phyloP scores from a whole-genome alignment of 2,329 filamentous ascomycete genomes.

The Nemania sp. region DNA sequence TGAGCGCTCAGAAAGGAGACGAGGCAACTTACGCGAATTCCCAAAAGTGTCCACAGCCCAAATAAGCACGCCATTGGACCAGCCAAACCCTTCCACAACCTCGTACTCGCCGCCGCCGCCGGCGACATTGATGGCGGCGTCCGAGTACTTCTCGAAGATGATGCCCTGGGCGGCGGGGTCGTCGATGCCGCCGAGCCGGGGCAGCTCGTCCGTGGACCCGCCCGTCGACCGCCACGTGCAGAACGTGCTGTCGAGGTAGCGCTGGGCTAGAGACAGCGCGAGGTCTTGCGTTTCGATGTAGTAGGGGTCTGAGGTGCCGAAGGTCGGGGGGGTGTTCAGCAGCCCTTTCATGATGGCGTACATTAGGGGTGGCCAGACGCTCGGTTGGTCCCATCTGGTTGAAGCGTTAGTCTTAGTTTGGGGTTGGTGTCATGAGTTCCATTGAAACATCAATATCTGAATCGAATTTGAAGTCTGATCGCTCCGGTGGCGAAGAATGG shows the following conservation, averaged over 20 bases:
- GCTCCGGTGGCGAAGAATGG: no score
- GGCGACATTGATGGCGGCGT: slow-evolving; percentile 61
- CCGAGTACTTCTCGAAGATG: slow-evolving; percentile 73
- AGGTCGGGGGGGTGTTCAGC: slow-evolving; percentile 60
- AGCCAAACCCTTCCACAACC: slow-evolving; percentile 71
- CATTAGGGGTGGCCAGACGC: slow-evolving; percentile 70
- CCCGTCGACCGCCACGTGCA: slow-evolving; percentile 72
- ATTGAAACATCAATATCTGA: neutral
- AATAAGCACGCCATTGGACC: slow-evolving; percentile 70
- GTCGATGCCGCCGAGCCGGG: slow-evolving; percentile 52
- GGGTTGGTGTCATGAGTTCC: neutral
- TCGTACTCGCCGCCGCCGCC: slow-evolving; percentile 70
- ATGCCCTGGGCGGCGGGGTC: slow-evolving; percentile 51
- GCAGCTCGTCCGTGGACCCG: slow-evolving; percentile 58
- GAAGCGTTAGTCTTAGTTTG: slow-evolving; percentile 5
- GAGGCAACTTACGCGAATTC: slow-evolving; percentile 40
- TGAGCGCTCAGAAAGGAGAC: slow-evolving; percentile 1
- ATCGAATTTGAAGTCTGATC: neutral
- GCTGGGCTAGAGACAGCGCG: slow-evolving; percentile 62
- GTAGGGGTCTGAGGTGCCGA: slow-evolving; percentile 55
- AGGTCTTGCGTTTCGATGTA: slow-evolving; percentile 58
- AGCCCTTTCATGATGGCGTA: slow-evolving; percentile 66
- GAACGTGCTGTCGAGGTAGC: slow-evolving; percentile 68
- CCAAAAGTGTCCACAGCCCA: slow-evolving; percentile 68
- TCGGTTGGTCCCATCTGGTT: slow-evolving; percentile 66